phyloP scores from a whole-genome alignment of 2,329 filamentous ascomycete species.

The Grosmannia serpens region DNA sequence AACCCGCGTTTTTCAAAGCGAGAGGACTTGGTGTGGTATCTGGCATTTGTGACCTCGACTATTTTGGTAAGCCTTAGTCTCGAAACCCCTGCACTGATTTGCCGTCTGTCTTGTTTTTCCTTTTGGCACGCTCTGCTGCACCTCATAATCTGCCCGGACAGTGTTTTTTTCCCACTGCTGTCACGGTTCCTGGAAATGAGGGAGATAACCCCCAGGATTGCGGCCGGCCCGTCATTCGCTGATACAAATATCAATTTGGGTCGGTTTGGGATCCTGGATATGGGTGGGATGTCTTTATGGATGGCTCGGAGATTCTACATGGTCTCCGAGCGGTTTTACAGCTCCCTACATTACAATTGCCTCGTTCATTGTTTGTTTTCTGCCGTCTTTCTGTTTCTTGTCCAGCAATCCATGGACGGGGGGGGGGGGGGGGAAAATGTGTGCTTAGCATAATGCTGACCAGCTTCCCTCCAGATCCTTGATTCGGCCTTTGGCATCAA shows the following conservation, averaged over 20 bases:
- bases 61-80: slow-evolving; percentile 60
- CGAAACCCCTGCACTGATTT: too few species aligned
- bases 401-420: not conserved
- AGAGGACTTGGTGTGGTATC: slow-evolving; percentile 71
- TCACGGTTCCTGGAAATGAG: slow-evolving; percentile 77
- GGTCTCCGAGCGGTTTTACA: slow-evolving; percentile 46
- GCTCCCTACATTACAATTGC: slow-evolving; percentile 46
- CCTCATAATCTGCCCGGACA: slow-evolving; percentile 71
- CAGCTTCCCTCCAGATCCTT: slow-evolving; percentile 3
- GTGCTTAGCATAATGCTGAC: slow-evolving; percentile 11
- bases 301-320: slow-evolving; percentile 50
- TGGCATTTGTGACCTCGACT: slow-evolving; percentile 57
- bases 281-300: slow-evolving; percentile 63
- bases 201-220: slow-evolving; percentile 63
- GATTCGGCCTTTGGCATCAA: not conserved
- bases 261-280: slow-evolving; percentile 54
- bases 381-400: not conserved
- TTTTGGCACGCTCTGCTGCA: slow-evolving; percentile 17
- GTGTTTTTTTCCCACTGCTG: slow-evolving; percentile 53
- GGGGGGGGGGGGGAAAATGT: too few species aligned
- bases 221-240: slow-evolving; percentile 51
- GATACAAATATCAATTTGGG: slow-evolving; percentile 35
- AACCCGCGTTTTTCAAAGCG: slow-evolving; percentile 62
- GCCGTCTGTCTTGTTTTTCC: slow-evolving; percentile 3
- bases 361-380: slow-evolving; percentile 5